Evolutionary conservation across 306 rosid genomes (phyloP), one percentile per base, ranked within the genome.

Genomic region (Quercus engelmannii): DNA sequence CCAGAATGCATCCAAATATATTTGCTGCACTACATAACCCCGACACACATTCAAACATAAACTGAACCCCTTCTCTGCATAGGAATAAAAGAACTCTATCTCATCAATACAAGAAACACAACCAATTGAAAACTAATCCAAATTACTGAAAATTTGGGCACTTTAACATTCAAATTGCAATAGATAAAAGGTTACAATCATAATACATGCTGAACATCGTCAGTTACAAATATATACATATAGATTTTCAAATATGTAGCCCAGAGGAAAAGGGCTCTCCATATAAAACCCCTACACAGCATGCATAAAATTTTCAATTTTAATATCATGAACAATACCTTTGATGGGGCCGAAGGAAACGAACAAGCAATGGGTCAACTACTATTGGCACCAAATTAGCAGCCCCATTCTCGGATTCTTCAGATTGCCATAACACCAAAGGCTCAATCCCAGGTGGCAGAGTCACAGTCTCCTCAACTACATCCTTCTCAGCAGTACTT

Each of bases 11-110:
- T 82, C 99, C 99, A 74, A 81, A 62, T 83, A 92, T 85, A 76
- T 92, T 80, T 18, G 89, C 87, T 6, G 85, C 75, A 68, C 77
- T 84, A 77, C 83, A 83, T 73, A 89, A 80, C 62, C 98, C 97
- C 1, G 92, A 85, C 35, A 92, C 97, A 80, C 98, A 94, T 77
- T 92, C 97, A 84, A 94, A 94, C 97, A 92, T 94, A 82, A 94
- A 94, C 86, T 88, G 98, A 83, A 94, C 97, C 33, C 97, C 98
- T 85, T 94, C 97, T 87, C 98, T 94, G 97, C 92, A 91, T 59
- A 61, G 74, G 10, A 25, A 31, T 57, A 43, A 82, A 79, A 69
- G 25, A 68, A 49, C 74, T 68, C 62, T 59, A 73, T 57, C 75
- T 71, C 56, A 49, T 74, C 76, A 82, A 55, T 82, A 55, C 23